These are phyloP conservation scores for Hypoxylon lenormandii DNA, from an alignment of 495 filamentous ascomycete species.

Conservation along the genomic window DNA sequence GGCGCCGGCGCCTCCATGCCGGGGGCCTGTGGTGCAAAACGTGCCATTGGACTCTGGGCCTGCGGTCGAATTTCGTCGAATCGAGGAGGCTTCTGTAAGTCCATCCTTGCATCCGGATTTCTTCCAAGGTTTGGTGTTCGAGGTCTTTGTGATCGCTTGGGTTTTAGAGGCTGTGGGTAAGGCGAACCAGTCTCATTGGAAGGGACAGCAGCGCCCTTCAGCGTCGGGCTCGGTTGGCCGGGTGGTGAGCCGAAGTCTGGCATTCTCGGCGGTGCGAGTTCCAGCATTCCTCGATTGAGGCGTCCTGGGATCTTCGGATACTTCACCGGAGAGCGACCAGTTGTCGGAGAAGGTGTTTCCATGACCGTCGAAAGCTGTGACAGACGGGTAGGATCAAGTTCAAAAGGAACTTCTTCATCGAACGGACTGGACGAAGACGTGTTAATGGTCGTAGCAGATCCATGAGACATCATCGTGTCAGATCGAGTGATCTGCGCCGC, in stretches of 20 bases:
- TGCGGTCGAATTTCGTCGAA: conserved; percentile 1
- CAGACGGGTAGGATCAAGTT: conserved; percentile 29
- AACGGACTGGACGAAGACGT: conserved; percentile 39
- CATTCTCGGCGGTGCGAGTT: conserved; percentile 51
- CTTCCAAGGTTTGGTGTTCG: background rate
- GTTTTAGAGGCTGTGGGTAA: conserved; percentile 43
- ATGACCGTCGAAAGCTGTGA: conserved; percentile 60
- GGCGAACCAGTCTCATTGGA: conserved; percentile 27
- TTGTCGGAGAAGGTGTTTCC: conserved; percentile 54
- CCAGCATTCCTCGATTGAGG: conserved; percentile 38
- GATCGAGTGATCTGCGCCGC: conserved; percentile 30
- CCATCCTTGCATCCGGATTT: background rate
- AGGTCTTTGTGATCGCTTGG: conserved; percentile 25
- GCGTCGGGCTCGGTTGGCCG: conserved; percentile 51
- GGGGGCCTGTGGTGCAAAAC: conserved; percentile 18
- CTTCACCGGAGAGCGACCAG: conserved; percentile 56
- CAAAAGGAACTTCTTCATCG: conserved; percentile 37
- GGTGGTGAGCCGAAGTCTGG: conserved; percentile 51
- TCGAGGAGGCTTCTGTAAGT: conserved; percentile 11
- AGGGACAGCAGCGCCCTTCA: conserved; percentile 36
- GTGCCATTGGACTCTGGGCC: conserved; percentile 22
- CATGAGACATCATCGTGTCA: conserved; percentile 46
- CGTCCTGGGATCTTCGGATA: conserved; percentile 59
- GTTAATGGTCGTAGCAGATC: conserved; percentile 51
- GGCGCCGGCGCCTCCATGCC: conserved; percentile 5